phyloP scores from a whole-genome alignment of 305 asterid species.

The Rubia occidens region DNA sequence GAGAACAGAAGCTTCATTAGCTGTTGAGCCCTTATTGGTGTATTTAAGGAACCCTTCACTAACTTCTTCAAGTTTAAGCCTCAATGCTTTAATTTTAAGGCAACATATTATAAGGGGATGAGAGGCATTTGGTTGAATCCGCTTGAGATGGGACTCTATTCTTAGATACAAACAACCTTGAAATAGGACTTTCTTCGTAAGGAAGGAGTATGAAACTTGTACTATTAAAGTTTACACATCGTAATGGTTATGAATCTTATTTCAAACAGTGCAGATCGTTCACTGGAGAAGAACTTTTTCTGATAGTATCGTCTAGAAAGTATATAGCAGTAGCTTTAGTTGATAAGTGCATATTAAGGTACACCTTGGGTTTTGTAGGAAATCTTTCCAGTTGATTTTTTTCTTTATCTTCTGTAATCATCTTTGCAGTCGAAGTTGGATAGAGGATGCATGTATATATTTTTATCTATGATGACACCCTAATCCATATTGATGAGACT shows the following conservation, averaged over 20 bases:
- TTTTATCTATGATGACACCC: conserved; percentile 40
- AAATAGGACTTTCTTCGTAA: not conserved
- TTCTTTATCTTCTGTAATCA: conserved; percentile 5
- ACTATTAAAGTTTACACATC: not conserved
- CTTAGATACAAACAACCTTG: too few species aligned
- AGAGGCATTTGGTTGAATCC: not conserved
- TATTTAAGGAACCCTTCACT: too few species aligned
- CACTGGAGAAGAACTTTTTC: conserved; percentile 51
- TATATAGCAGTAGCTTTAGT: conserved; percentile 73
- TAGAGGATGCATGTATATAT: conserved; percentile 46
- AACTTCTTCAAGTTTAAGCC: too few species aligned
- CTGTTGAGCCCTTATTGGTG: conserved; percentile 1
- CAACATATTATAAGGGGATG: not conserved
- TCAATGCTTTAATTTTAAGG: too few species aligned
- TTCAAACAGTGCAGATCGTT: conserved; percentile 80
- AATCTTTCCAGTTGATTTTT: not conserved
- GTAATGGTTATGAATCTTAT: conserved; percentile 21
- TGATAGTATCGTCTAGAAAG: conserved; percentile 56
- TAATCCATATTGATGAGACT: conserved; percentile 69
- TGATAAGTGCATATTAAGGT: conserved; percentile 80
- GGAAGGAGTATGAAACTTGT: not conserved
- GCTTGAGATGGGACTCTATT: too few species aligned
- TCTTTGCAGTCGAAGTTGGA: conserved; percentile 41
- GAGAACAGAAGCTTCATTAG: not conserved
- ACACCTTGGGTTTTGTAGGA: not conserved